phyloP scores from a whole-genome alignment of 1,284 basidiomycete genomes.

The Fomes fomentarius region DNA sequence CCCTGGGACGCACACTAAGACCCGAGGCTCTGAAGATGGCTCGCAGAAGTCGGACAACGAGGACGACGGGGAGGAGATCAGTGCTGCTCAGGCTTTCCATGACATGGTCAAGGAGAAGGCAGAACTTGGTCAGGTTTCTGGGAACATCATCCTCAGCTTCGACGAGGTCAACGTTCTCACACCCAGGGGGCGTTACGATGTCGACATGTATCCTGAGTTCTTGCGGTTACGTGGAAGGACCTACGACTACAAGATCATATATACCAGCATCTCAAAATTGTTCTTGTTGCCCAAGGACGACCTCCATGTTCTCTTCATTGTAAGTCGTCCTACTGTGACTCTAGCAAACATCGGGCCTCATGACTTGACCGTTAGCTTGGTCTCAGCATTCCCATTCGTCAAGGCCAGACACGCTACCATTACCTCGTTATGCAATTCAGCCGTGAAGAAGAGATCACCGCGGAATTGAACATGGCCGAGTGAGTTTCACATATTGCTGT shows the following conservation, averaged over 20 bases:
- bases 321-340: constrained; percentile 44
- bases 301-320: constrained; percentile 93
- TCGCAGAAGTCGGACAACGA: constrained; percentile 74
- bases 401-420: constrained; percentile 98
- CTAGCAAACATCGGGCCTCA: neutral
- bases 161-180: constrained; percentile 97
- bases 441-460: constrained; percentile 95
- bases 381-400: constrained; percentile 91
- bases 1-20: constrained; percentile 78
- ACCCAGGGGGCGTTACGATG: constrained; percentile 94
- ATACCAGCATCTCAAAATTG: constrained; percentile 85
- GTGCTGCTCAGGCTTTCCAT: constrained; percentile 96
- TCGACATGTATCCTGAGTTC: constrained; percentile 97
- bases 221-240: constrained; percentile 95
- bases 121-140: constrained; percentile 91
- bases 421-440: constrained; percentile 98
- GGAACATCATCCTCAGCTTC: constrained; percentile 94
- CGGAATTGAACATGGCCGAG: constrained; percentile 94
- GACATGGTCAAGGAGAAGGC: constrained; percentile 97
- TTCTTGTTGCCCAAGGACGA: constrained; percentile 98
- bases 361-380: constrained; percentile 60
- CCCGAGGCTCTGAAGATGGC: constrained; percentile 76
- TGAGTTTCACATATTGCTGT: constrained; percentile 40
- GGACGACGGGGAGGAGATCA: constrained; percentile 70
- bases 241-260: constrained; percentile 98